phyloP scores from a whole-genome alignment of 768 basidiomycete species.

The Strobilomyces dryophilus region DNA sequence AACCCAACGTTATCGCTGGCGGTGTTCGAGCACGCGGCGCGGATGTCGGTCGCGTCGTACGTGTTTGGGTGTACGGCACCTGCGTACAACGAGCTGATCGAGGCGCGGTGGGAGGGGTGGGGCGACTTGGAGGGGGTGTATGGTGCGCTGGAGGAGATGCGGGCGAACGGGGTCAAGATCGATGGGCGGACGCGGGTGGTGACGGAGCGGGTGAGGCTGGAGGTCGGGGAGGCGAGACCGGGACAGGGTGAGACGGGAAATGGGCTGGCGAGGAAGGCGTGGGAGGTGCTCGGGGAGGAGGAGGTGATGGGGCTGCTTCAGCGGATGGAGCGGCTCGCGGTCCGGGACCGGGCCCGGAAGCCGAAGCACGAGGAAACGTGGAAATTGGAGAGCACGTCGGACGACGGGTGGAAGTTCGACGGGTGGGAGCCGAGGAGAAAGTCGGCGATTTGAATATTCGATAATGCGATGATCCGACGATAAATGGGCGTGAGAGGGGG shows the following conservation, averaged over 20 bases:
- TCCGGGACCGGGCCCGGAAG: slow-evolving; percentile 22
- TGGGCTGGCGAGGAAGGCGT: slow-evolving; percentile 35
- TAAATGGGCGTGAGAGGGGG: not conserved
- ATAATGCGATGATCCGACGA: not conserved
- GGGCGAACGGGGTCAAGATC: slow-evolving; percentile 65
- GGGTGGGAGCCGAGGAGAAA: slow-evolving; percentile 33
- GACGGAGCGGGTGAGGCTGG: slow-evolving; percentile 58
- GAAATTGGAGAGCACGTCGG: slow-evolving; percentile 37
- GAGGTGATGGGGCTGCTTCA: slow-evolving; percentile 49
- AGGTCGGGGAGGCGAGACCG: slow-evolving; percentile 53
- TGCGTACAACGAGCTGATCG: slow-evolving; percentile 85
- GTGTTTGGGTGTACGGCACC: slow-evolving; percentile 86
- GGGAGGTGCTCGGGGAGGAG: slow-evolving; percentile 40
- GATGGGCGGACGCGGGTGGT: slow-evolving; percentile 59
- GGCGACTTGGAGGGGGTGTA: slow-evolving; percentile 76
- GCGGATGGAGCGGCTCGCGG: slow-evolving; percentile 45
- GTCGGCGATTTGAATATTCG: not conserved
- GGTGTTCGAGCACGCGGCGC: slow-evolving; percentile 76
- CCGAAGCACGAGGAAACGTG: slow-evolving; percentile 31
- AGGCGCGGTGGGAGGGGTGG: slow-evolving; percentile 81
- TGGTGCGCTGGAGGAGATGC: slow-evolving; percentile 77
- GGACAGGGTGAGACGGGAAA: slow-evolving; percentile 35
- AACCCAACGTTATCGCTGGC: slow-evolving; percentile 80
- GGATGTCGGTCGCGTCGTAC: slow-evolving; percentile 73
- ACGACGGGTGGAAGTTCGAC: slow-evolving; percentile 48